Evolutionary conservation across 2,329 filamentous ascomycete genomes (phyloP).

Genomic region (Ophidiomyces ophidiicola): DNA sequence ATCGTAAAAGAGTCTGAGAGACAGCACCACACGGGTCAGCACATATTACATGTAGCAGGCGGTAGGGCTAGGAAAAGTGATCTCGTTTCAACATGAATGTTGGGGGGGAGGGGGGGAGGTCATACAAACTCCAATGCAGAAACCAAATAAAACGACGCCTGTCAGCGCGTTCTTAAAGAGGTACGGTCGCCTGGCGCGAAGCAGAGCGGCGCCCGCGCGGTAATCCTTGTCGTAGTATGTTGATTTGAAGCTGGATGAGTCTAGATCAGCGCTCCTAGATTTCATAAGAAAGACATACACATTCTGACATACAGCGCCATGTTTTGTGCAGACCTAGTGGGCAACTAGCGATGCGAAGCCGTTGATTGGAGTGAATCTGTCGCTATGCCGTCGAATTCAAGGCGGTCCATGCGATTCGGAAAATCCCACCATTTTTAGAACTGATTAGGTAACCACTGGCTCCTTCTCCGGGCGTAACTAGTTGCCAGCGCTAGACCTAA

Average conservation of each 20-base stretch:
- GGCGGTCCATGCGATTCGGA: too few relatives aligned
- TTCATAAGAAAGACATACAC: not conserved
- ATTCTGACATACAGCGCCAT: constrained; percentile 13
- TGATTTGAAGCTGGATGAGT: constrained; percentile 47
- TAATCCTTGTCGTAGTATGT: constrained; percentile 88
- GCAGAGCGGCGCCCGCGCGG: constrained; percentile 74
- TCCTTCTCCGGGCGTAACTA: too few relatives aligned
- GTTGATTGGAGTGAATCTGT: too few relatives aligned
- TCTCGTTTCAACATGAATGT: not conserved
- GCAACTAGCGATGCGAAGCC: too few relatives aligned
- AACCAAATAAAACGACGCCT: constrained; percentile 58
- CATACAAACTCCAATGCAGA: constrained; percentile 82
- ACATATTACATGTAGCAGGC: too few relatives aligned
- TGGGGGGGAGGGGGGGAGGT: constrained; percentile 19
- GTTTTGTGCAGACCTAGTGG: not conserved
- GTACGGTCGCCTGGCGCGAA: constrained; percentile 84
- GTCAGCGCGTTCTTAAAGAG: constrained; percentile 79
- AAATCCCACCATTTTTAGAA: too few relatives aligned
- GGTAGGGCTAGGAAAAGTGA: not conserved
- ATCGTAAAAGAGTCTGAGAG: constrained; percentile 57
- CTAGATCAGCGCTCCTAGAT: constrained; percentile 4
- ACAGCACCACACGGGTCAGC: constrained; percentile 3
- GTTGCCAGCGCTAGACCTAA: constrained; percentile 3
- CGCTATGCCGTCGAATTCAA: too few relatives aligned
- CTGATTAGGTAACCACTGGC: too few relatives aligned